Percentiles rank a stretch among this genome's conserved stretches.
Conservation (phyloP, 148 eudicot genomes). For the Nepenthes gracilis region DNA sequence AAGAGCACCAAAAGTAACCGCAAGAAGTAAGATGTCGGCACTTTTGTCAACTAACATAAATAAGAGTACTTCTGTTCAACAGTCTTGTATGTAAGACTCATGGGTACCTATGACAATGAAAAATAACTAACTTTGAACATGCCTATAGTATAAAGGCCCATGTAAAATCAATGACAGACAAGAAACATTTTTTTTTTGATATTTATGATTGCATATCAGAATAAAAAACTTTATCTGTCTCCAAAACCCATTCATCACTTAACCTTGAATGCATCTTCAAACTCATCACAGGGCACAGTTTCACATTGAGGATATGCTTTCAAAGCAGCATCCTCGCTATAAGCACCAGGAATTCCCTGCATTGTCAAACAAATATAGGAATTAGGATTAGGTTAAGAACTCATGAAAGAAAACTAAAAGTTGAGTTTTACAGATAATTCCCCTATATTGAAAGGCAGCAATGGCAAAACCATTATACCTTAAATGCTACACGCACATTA, state of each 20-base stretch:
- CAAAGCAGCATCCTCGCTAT: conserved; percentile 37
- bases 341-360: conserved; percentile 33
- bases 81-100: too few relatives aligned
- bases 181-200: too few relatives aligned
- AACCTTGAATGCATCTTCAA: conserved; percentile 39
- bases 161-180: too few relatives aligned
- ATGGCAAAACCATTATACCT: conserved; percentile 6
- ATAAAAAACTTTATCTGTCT: background rate
- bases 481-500: conserved; percentile 17
- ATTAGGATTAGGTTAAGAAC: background rate
- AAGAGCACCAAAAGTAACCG: too few relatives aligned
- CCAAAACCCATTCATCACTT: background rate
- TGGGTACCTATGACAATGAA: too few relatives aligned
- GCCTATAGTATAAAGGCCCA: too few relatives aligned
- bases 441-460: background rate
- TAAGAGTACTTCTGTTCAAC: too few relatives aligned
- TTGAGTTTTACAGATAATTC: background rate
- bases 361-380: background rate
- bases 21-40: too few relatives aligned
- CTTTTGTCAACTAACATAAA: too few relatives aligned
- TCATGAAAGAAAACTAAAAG: background rate
- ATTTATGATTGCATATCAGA: too few relatives aligned
- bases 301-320: conserved; percentile 30
- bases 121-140: too few relatives aligned
- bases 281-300: conserved; percentile 31